A percentile compares a stretch with the other conserved stretches of the same genome.
These are phyloP conservation scores for Suillus americanus DNA, from an alignment of 768 basidiomycete species.

Conservation along the genomic window DNA sequence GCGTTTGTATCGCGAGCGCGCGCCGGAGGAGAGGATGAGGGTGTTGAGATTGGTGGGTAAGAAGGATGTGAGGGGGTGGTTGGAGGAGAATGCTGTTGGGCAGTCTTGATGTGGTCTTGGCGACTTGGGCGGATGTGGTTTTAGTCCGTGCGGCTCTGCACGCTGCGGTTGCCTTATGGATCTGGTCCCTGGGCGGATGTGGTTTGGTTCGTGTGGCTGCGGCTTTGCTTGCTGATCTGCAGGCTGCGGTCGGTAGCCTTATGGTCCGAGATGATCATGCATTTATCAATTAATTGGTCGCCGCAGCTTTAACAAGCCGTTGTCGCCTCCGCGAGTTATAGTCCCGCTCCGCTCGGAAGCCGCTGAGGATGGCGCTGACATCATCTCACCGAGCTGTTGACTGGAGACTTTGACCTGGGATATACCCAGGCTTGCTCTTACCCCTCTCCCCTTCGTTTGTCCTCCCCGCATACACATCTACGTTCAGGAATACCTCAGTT, in stretches of 20 bases:
- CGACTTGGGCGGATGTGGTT: too few relatives aligned
- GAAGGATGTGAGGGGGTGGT: constrained; percentile 79
- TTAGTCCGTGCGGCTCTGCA: background rate
- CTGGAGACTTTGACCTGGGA: background rate
- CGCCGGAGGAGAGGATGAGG: constrained; percentile 43
- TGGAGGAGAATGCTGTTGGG: constrained; percentile 50
- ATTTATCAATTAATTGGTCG: background rate
- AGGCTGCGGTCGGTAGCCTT: background rate
- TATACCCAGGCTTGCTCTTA: background rate
- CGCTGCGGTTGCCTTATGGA: background rate
- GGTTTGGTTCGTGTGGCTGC: background rate
- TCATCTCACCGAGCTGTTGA: background rate
- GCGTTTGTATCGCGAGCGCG: constrained; percentile 69
- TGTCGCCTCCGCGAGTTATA: background rate
- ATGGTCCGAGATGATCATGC: background rate
- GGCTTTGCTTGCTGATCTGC: background rate
- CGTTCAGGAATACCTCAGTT: background rate
- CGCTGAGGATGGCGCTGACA: background rate
- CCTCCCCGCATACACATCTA: background rate
- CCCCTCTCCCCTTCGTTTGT: background rate
- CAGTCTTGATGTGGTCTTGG: background rate
- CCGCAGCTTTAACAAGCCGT: background rate
- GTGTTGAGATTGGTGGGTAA: constrained; percentile 64
- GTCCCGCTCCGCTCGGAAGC: background rate
- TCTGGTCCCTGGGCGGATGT: too few relatives aligned